A percentile compares a stretch with the other conserved stretches of the same genome.
Conservation (phyloP, 2,329 filamentous ascomycete genomes). For the Aspergillus fumigatiaffinis region DNA sequence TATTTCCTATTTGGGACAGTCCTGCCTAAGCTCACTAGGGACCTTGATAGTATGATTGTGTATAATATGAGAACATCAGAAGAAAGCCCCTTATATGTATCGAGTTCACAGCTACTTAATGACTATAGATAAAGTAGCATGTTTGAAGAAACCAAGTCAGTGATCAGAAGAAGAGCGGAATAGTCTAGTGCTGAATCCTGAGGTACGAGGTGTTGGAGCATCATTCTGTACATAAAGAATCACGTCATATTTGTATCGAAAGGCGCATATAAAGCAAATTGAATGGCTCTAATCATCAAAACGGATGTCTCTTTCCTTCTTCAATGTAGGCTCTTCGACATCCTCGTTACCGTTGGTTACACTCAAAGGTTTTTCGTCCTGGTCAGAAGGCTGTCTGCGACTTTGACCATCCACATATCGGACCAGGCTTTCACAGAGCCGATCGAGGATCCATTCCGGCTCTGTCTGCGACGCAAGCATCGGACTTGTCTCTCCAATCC, state of each 20-base stretch:
- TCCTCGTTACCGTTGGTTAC: neutral
- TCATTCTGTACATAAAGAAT: neutral
- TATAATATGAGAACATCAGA: no score
- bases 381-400: slow-evolving; percentile 4
- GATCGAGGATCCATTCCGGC: slow-evolving; percentile 63
- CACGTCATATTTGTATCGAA: neutral
- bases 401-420: slow-evolving; percentile 36
- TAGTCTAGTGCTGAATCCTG: neutral
- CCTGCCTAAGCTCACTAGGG: neutral
- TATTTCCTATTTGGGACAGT: neutral
- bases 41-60: no score
- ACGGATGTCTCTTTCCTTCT: slow-evolving; percentile 23
- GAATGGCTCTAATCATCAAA: slow-evolving; percentile 3
- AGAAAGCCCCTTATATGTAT: no score
- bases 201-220: neutral
- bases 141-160: no score
- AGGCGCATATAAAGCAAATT: neutral
- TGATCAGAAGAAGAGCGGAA: no score
- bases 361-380: neutral
- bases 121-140: no score
- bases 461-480: slow-evolving; percentile 62
- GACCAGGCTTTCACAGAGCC: slow-evolving; percentile 61
- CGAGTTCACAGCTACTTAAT: no score
- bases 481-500: slow-evolving; percentile 66
- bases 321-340: slow-evolving; percentile 16